Conservation (phyloP, 129 eudicot genomes). For the Lonicera japonica region DNA sequence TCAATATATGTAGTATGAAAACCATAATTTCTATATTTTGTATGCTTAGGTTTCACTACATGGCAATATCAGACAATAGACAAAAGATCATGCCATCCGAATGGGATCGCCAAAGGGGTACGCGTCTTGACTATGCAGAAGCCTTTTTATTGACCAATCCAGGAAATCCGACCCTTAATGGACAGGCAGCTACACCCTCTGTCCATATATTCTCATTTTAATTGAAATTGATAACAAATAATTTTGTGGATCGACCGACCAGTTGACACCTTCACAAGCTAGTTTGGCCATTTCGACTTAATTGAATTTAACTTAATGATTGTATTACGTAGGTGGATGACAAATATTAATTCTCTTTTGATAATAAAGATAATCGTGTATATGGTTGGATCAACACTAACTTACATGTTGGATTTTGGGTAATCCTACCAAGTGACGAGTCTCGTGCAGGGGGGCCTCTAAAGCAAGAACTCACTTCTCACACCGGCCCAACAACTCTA, state of each 20-base stretch:
- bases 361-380: constrained; percentile 23
- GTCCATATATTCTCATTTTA: no score
- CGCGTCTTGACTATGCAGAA: constrained; percentile 36
- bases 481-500: constrained; percentile 23
- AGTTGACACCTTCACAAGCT: no score
- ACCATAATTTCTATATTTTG: background rate
- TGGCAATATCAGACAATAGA: constrained; percentile 45
- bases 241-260: no score
- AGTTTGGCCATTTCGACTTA: no score
- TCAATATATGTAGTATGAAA: no score
- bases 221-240: no score
- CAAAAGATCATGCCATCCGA: constrained; percentile 49
- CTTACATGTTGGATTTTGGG: constrained; percentile 27
- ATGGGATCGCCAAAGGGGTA: constrained; percentile 27
- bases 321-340: constrained; percentile 24
- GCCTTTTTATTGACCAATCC: constrained; percentile 44
- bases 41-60: constrained; percentile 29
- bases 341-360: constrained; percentile 26
- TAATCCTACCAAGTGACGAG: constrained; percentile 27
- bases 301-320: no score
- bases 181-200: constrained; percentile 25
- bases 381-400: constrained; percentile 24
- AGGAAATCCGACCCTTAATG: constrained; percentile 23
- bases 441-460: constrained; percentile 29
- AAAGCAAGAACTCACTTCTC: constrained; percentile 35